Evolutionary conservation across 1,139 yeast species (phyloP), one percentile per base, ranked within the genome.

Genomic region (Suhomyces kunorum): DNA sequence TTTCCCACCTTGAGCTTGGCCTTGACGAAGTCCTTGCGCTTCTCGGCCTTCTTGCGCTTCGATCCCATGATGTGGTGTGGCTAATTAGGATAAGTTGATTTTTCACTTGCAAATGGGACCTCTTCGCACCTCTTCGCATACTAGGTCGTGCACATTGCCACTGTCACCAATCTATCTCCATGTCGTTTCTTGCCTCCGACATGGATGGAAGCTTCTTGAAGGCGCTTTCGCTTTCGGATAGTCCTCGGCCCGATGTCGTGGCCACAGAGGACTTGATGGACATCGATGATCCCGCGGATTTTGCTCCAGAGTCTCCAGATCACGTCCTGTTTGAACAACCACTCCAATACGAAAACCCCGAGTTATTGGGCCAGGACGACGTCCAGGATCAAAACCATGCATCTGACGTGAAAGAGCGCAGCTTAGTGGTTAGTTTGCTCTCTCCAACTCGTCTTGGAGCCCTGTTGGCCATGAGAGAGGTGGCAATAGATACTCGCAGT

Each of bases 1-100:
- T 92, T 92, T 42, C 99, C 99, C 28, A 92, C 98, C 56, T 78
- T 84, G 36, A 92, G 76, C 68, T 88, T 90, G 45, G 83, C 77
- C 67, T 90, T 92, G 34, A 68, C 76, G 58, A 86, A 86, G 56
- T 86, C 94, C 64, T 83, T 84, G 52, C 74, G 74, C 66, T 84
- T 85, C 48, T 83, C 87, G 38, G 76, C 71, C 65, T 73, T 79
- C 68, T 83, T 83, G 58, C 70, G 70, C 44, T 74, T 73, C 3
- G 83, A 74, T 8, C 74, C 81, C 83, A 78, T 78, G 9, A 24
- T 33, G 9, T 2, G 19, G 13, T 12, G 14, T 25, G 24, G 4
- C 5, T 12, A 27, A 13, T 15, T 7, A 27, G 12, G 8, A 15
- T 14, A 8, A n/a, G 29, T 19, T 12, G 17, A 4, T 27, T 16